These are phyloP conservation scores for Oryza rufipogon DNA, from an alignment of 176 grass and related monocot species.

Conservation along the genomic window DNA sequence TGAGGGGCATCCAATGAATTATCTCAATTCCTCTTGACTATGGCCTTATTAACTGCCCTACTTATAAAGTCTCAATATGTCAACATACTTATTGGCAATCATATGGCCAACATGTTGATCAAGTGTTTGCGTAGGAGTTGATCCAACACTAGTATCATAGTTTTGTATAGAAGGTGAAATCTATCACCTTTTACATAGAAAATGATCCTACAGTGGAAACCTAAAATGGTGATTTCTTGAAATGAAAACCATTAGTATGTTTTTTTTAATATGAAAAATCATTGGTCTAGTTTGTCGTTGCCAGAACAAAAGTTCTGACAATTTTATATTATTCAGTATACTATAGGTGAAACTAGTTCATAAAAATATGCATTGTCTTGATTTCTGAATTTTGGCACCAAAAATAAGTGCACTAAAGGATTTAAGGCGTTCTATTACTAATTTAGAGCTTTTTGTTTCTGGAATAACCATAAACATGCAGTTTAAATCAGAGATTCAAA, in stretches of 20 bases:
- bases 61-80: too few relatives aligned
- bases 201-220: background rate
- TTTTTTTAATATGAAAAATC: too few relatives aligned
- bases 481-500: too few relatives aligned
- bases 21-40: background rate
- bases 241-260: background rate
- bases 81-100: too few relatives aligned
- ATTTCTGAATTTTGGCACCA: background rate
- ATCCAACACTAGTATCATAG: background rate
- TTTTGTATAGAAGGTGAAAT: too few relatives aligned
- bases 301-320: background rate
- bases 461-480: too few relatives aligned
- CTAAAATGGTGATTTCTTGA: background rate
- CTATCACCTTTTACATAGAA: background rate
- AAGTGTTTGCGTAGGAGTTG: background rate
- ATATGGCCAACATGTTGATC: too few relatives aligned
- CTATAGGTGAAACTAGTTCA: background rate
- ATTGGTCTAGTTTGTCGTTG: too few relatives aligned
- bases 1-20: background rate
- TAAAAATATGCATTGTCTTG: background rate
- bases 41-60: background rate
- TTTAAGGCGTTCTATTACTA: background rate
- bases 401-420: background rate
- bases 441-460: background rate
- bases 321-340: background rate